phyloP scores from a whole-genome alignment of 805 yeast genomes.

The Brettanomyces naardenensis region DNA sequence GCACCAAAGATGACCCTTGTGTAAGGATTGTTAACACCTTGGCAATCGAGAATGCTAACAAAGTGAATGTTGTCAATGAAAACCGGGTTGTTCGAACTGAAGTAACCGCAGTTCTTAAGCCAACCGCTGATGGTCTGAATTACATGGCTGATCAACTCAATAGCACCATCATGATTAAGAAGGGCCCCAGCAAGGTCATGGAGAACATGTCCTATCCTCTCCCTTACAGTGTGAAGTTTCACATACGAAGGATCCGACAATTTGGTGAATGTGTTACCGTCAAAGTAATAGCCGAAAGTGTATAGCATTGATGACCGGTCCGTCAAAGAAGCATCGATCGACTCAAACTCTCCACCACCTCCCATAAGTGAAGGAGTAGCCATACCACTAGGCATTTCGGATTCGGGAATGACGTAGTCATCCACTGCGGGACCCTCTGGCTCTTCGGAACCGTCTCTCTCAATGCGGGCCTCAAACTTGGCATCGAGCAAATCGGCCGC shows the following conservation, averaged over 20 bases:
- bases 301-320: constrained; percentile 20
- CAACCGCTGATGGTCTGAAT: constrained; percentile 64
- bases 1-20: constrained; percentile 77
- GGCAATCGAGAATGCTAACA: constrained; percentile 44
- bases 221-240: constrained; percentile 53
- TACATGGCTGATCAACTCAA: constrained; percentile 51
- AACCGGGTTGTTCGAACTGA: constrained; percentile 20
- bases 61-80: constrained; percentile 30
- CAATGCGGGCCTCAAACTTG: constrained; percentile 9
- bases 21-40: constrained; percentile 56
- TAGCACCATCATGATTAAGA: constrained; percentile 48
- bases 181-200: constrained; percentile 49
- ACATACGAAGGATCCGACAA: constrained; percentile 33
- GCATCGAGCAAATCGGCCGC: constrained; percentile 12
- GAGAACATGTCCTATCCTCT: constrained; percentile 42
- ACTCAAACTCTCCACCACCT: constrained; percentile 27
- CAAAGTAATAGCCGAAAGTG: constrained; percentile 23
- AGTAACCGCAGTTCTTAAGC: constrained; percentile 29
- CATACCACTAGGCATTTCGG: constrained; percentile 23
- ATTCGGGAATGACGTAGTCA: constrained; percentile 19
- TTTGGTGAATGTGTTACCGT: constrained; percentile 16
- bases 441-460: constrained; percentile 7
- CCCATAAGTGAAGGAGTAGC: constrained; percentile 25
- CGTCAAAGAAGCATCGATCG: constrained; percentile 32
- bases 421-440: constrained; percentile 15